Conservation (phyloP, 1,284 basidiomycete genomes). For the Leucocoprinus gongylophorus region DNA sequence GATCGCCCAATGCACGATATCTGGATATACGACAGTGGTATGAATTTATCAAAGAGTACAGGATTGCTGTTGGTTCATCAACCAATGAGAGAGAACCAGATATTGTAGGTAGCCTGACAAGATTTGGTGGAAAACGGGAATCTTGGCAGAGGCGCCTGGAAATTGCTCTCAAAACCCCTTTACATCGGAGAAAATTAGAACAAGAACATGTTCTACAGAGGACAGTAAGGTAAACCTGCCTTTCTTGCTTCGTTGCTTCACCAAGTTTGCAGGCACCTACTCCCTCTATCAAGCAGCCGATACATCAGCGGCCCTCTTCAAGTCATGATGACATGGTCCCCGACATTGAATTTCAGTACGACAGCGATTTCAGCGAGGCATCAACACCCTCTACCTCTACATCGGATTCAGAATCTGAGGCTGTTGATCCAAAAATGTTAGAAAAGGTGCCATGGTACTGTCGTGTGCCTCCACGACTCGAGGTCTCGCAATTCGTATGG, state of each 20-base stretch:
- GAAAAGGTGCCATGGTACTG: constrained; percentile 4
- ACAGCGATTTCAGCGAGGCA: constrained; percentile 44
- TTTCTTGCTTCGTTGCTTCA: background rate
- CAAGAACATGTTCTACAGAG: constrained; percentile 1
- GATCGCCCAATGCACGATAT: constrained; percentile 20
- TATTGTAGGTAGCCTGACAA: constrained; percentile 20
- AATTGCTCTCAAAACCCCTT: constrained; percentile 9
- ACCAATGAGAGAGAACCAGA: background rate
- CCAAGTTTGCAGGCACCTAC: background rate
- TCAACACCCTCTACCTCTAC: constrained; percentile 35
- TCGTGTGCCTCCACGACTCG: background rate
- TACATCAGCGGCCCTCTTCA: background rate
- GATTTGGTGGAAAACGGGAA: constrained; percentile 22
- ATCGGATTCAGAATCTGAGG: constrained; percentile 30
- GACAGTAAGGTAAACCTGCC: constrained; percentile 4
- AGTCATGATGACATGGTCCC: background rate
- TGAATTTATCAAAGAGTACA: constrained; percentile 32
- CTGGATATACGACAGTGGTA: constrained; percentile 41
- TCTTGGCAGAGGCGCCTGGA: constrained; percentile 26
- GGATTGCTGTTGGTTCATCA: constrained; percentile 11
- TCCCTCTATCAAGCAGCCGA: background rate
- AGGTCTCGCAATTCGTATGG: constrained; percentile 6
- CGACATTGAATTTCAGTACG: constrained; percentile 32
- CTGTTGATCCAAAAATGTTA: background rate
- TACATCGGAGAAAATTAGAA: constrained; percentile 9